These are phyloP conservation scores for Termitomyces eurrhizus DNA, from an alignment of 768 basidiomycete species.

Conservation along the genomic window DNA sequence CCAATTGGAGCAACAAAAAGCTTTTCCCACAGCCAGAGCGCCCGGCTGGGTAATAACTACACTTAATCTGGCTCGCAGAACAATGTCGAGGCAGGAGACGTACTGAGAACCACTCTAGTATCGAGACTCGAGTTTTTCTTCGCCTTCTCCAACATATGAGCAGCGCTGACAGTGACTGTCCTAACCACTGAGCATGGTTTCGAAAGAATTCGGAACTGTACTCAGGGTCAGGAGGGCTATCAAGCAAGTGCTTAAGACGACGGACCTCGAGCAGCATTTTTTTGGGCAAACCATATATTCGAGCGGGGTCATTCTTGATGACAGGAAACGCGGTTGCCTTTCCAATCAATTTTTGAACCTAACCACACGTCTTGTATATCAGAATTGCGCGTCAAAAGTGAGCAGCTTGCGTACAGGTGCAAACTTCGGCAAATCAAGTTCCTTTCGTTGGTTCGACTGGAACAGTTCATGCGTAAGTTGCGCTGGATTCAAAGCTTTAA, in stretches of 20 bases:
- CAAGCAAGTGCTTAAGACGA: not conserved
- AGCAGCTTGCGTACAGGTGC: conserved; percentile 31
- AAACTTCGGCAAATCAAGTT: conserved; percentile 38
- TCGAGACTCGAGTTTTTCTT: conserved; percentile 43
- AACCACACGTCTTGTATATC: not conserved
- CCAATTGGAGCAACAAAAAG: conserved; percentile 70
- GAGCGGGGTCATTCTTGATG: conserved; percentile 46
- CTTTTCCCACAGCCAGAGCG: conserved; percentile 79
- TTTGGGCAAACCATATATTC: conserved; percentile 69
- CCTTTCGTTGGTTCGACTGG: conserved; percentile 28
- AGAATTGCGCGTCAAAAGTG: conserved; percentile 16
- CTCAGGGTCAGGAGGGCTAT: conserved; percentile 17
- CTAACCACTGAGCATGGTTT: conserved; percentile 72
- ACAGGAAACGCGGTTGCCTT: conserved; percentile 42
- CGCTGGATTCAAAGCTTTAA: conserved; percentile 42
- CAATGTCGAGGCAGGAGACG: conserved; percentile 22
- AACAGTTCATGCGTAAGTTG: conserved; percentile 40
- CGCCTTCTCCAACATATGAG: conserved; percentile 50
- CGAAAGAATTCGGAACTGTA: conserved; percentile 65
- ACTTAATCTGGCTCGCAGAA: conserved; percentile 6
- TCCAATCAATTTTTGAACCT: conserved; percentile 34
- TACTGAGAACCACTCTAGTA: conserved; percentile 63
- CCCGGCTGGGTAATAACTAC: conserved; percentile 49
- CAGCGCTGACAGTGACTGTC: conserved; percentile 54
- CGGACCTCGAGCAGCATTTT: conserved; percentile 68